phyloP scores from a whole-genome alignment of 1,139 yeast species.

The Dujonia santamariae region DNA sequence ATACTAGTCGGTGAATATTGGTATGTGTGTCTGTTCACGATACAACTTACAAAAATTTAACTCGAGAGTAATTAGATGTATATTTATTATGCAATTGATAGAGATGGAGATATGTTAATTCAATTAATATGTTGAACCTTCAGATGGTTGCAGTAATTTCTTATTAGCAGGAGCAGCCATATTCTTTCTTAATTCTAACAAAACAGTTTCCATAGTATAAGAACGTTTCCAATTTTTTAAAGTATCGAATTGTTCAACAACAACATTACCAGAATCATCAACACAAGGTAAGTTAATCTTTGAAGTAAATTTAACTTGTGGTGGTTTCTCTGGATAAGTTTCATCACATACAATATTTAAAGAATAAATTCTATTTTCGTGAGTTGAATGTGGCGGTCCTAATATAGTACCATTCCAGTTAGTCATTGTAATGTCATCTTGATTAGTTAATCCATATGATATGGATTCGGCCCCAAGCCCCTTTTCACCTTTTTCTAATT shows the following conservation, averaged over 20 bases:
- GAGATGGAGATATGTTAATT: background rate
- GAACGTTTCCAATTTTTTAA: constrained; percentile 83
- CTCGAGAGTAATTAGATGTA: too few relatives aligned
- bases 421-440: constrained; percentile 89
- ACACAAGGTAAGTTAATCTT: constrained; percentile 92
- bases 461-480: constrained; percentile 97
- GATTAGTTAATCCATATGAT: constrained; percentile 85
- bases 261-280: constrained; percentile 65
- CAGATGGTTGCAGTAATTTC: constrained; percentile 86
- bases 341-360: constrained; percentile 79
- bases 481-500: constrained; percentile 96
- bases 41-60: too few relatives aligned
- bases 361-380: constrained; percentile 91
- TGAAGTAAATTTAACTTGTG: constrained; percentile 72
- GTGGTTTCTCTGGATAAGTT: constrained; percentile 86
- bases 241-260: constrained; percentile 59
- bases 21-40: too few relatives aligned
- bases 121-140: constrained; percentile 65
- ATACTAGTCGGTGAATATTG: too few relatives aligned
- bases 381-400: constrained; percentile 95
- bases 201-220: constrained; percentile 86
- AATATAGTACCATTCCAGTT: constrained; percentile 94
- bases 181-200: constrained; percentile 76
- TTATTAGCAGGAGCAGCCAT: constrained; percentile 86
- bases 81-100: too few relatives aligned